Evolutionary conservation across 148 eudicot genomes (phyloP).

Genomic region (Nepenthes gracilis): DNA sequence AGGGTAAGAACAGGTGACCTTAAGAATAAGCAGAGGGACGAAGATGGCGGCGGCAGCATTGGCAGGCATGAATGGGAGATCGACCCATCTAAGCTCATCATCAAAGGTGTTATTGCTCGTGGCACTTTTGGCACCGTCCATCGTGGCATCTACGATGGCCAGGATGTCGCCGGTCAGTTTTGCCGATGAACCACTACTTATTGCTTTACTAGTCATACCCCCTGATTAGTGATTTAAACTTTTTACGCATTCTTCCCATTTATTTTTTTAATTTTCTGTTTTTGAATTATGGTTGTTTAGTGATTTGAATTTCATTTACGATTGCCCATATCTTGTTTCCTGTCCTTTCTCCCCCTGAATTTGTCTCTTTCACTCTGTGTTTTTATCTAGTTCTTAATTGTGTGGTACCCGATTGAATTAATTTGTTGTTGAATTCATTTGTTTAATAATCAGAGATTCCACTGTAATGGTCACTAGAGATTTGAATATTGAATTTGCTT

Average conservation of each 20-base stretch:
- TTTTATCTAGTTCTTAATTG: not conserved
- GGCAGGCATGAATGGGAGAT: conserved; percentile 74
- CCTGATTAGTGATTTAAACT: not conserved
- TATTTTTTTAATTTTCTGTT: not conserved
- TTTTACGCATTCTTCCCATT: not conserved
- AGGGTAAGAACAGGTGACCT: conserved; percentile 29
- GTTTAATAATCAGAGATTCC: not conserved
- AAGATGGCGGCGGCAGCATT: conserved; percentile 3
- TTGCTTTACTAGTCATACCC: not conserved
- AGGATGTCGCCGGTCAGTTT: conserved; percentile 69
- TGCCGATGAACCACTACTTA: not conserved
- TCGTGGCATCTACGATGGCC: conserved; percentile 77
- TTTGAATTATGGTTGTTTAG: not conserved
- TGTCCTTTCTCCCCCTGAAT: not conserved
- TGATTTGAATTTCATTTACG: not conserved
- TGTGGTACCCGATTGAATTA: not conserved
- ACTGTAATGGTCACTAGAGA: not conserved
- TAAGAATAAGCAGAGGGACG: conserved; percentile 31
- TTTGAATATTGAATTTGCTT: conserved; percentile 6
- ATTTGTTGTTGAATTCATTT: not conserved
- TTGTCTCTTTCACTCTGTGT: not conserved
- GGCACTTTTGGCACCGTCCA: conserved; percentile 95
- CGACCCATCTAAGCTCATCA: conserved; percentile 69
- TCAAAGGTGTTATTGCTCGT: conserved; percentile 72
- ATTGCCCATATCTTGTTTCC: conserved; percentile 1